phyloP scores from a whole-genome alignment of 140 eudicot species.

The Flaveria floridana region DNA sequence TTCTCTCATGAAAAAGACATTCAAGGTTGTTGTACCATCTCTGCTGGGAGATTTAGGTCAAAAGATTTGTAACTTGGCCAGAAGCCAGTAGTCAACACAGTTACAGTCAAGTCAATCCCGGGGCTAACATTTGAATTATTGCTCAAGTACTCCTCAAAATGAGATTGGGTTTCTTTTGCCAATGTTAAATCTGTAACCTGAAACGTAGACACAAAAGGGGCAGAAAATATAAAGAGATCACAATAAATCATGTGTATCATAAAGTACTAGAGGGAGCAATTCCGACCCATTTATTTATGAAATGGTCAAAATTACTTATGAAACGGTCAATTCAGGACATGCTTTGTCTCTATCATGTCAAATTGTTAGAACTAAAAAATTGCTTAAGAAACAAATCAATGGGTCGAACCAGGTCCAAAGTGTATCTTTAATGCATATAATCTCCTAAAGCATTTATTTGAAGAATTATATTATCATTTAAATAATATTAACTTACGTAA shows the following conservation, averaged over 20 bases:
- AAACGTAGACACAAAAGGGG: constrained; percentile 15
- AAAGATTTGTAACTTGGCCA: constrained; percentile 99
- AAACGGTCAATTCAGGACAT: neutral
- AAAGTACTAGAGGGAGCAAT: neutral
- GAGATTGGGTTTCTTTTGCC: constrained; percentile 87
- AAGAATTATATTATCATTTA: neutral
- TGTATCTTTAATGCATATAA: neutral
- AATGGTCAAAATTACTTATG: neutral
- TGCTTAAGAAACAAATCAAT: neutral
- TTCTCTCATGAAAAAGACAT: neutral
- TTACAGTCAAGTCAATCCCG: constrained; percentile 93
- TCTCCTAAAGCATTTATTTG: neutral
- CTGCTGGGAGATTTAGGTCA: constrained; percentile 93
- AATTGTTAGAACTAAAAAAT: neutral
- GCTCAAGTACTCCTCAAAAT: constrained; percentile 78
- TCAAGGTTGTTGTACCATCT: constrained; percentile 56
- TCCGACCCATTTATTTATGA: neutral
- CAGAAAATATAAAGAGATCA: neutral
- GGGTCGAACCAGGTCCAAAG: neutral
- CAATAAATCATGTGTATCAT: neutral
- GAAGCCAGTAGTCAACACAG: constrained; percentile 93
- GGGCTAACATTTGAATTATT: constrained; percentile 62
- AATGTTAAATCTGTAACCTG: constrained; percentile 95
- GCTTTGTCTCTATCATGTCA: neutral
- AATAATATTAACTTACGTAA: neutral